phyloP scores from a whole-genome alignment of 192 early-diverging fungal genomes.

The Backusella parvicylindrica region DNA sequence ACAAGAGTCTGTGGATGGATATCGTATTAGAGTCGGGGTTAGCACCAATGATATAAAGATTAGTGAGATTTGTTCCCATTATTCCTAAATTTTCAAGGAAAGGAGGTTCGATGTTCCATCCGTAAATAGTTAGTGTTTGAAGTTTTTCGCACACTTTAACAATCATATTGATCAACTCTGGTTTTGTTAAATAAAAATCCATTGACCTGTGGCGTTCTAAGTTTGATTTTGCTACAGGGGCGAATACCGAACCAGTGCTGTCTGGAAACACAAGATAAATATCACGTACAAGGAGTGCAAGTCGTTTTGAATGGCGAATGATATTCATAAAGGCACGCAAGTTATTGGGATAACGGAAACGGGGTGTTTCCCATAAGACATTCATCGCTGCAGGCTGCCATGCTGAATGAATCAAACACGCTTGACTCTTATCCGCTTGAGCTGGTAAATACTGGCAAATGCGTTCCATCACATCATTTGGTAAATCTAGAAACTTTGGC shows the following conservation, averaged over 20 bases:
- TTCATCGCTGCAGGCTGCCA: slow-evolving; percentile 31
- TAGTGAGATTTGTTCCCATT: neutral
- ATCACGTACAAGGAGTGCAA: slow-evolving; percentile 29
- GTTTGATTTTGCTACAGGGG: neutral
- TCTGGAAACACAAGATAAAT: slow-evolving; percentile 27
- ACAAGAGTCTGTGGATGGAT: neutral
- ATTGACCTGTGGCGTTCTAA: neutral
- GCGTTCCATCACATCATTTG: slow-evolving; percentile 13
- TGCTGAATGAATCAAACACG: slow-evolving; percentile 29
- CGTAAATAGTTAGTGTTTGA: slow-evolving; percentile 30
- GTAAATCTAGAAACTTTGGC: slow-evolving; percentile 4
- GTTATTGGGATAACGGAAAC: slow-evolving; percentile 24
- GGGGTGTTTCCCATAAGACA: slow-evolving; percentile 36
- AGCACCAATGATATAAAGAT: slow-evolving; percentile 27
- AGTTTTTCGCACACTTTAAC: slow-evolving; percentile 30
- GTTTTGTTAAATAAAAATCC: slow-evolving; percentile 11
- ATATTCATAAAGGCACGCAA: slow-evolving; percentile 22
- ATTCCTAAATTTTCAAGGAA: slow-evolving; percentile 15
- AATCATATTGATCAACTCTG: slow-evolving; percentile 15
- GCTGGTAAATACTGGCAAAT: slow-evolving; percentile 27
- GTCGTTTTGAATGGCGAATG: neutral
- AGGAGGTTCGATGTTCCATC: slow-evolving; percentile 29
- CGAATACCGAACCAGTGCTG: neutral
- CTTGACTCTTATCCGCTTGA: slow-evolving; percentile 22
- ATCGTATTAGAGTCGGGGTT: neutral